phyloP scores from a whole-genome alignment of 441 rosid species.

The Croton laevigatus region DNA sequence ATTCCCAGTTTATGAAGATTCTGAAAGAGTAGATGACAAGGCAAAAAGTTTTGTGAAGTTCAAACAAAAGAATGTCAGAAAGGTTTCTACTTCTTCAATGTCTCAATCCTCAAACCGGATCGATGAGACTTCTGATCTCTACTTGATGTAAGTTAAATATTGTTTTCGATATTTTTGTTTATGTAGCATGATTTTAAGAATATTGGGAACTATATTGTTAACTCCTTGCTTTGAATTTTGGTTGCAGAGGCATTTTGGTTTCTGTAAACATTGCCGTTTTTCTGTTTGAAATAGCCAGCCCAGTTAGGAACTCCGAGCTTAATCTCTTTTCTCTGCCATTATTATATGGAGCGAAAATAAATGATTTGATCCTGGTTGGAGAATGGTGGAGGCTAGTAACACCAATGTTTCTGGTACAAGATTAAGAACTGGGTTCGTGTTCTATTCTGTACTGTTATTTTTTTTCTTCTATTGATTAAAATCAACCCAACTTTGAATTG shows the following conservation, averaged over 20 bases:
- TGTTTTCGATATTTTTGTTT: conserved; percentile 1
- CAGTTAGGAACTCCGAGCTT: conserved; percentile 57
- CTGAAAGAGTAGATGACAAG: conserved; percentile 19
- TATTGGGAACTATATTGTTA: not conserved
- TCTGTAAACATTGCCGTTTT: conserved; percentile 76
- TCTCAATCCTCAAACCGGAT: conserved; percentile 34
- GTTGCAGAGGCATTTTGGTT: conserved; percentile 60
- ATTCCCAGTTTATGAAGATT: conserved; percentile 24
- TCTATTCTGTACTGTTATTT: conserved; percentile 29
- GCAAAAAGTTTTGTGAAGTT: conserved; percentile 20
- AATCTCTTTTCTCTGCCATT: conserved; percentile 65
- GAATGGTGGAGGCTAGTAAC: conserved; percentile 98
- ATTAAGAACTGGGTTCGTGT: conserved; percentile 77
- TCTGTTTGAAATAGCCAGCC: conserved; percentile 76
- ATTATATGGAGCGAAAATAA: conserved; percentile 82
- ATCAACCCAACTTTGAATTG: not conserved
- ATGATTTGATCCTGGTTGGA: conserved; percentile 71
- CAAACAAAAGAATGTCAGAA: conserved; percentile 20
- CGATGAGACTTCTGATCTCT: conserved; percentile 57
- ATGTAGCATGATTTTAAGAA: not conserved
- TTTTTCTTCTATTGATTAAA: conserved; percentile 19
- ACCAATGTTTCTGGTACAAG: conserved; percentile 99
- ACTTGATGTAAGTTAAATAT: conserved; percentile 46
- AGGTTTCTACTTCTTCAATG: conserved; percentile 17
- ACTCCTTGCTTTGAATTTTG: conserved; percentile 9